phyloP scores from a whole-genome alignment of 192 early-diverging fungal genomes.

The Diversispora epigaea region DNA sequence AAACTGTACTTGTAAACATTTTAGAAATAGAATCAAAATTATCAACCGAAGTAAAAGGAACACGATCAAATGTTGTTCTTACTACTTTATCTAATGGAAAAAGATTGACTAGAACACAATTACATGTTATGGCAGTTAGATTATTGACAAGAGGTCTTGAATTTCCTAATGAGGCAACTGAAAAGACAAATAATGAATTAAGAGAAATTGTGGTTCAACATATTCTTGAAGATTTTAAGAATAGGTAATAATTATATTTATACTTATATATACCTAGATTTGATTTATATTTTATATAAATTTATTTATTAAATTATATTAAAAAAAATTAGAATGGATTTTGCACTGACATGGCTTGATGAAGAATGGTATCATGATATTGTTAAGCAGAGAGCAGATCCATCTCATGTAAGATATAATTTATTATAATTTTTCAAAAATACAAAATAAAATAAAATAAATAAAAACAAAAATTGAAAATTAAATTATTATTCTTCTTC shows the following conservation, averaged over 20 bases:
- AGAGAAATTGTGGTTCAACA: constrained; percentile 51
- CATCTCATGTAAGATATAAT: constrained; percentile 28
- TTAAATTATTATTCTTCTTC: constrained; percentile 23
- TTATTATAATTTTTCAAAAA: constrained; percentile 31
- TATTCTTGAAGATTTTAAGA: constrained; percentile 61
- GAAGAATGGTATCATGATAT: constrained; percentile 61
- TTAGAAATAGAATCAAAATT: constrained; percentile 34
- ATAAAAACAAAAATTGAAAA: too few relatives aligned
- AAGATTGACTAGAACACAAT: constrained; percentile 41
- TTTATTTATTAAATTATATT: constrained; percentile 23
- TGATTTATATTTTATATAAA: background rate
- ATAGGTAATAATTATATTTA: constrained; percentile 41
- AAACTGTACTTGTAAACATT: constrained; percentile 36
- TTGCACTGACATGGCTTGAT: constrained; percentile 74
- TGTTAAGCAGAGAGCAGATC: constrained; percentile 32
- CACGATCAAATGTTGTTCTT: background rate
- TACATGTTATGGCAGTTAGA: constrained; percentile 42
- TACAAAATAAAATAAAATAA: too few relatives aligned
- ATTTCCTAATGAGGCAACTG: background rate
- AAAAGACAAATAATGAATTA: constrained; percentile 33
- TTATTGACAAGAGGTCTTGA: constrained; percentile 43
- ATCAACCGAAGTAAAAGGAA: constrained; percentile 1
- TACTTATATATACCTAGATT: constrained; percentile 9
- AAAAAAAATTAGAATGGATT: constrained; percentile 50
- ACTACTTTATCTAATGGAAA: constrained; percentile 23